Percentiles rank a stretch among this genome's conserved stretches.
These are phyloP conservation scores for Phylloporus arenicola DNA, from an alignment of 768 basidiomycete species.

Conservation along the genomic window DNA sequence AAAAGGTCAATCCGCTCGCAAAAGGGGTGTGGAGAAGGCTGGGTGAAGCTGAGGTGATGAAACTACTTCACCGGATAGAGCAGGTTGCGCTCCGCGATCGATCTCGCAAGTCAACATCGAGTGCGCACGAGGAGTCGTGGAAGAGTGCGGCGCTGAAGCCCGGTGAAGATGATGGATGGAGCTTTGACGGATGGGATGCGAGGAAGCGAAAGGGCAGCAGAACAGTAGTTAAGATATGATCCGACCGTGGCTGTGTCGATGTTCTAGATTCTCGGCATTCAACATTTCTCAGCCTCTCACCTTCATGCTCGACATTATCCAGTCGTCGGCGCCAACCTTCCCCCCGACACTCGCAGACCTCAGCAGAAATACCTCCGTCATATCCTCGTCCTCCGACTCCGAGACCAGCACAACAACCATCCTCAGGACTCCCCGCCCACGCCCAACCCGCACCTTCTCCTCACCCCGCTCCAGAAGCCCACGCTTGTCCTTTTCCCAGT, in stretches of 20 bases:
- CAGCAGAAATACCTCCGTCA: slow-evolving; percentile 72
- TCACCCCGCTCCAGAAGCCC: slow-evolving; percentile 58
- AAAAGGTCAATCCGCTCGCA: slow-evolving; percentile 29
- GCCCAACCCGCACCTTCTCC: slow-evolving; percentile 58
- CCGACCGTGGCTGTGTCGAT: slow-evolving; percentile 14
- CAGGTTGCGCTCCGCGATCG: slow-evolving; percentile 28
- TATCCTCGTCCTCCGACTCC: slow-evolving; percentile 61
- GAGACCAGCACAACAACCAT: slow-evolving; percentile 38
- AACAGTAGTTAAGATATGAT: no score
- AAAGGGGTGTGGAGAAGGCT: slow-evolving; percentile 40
- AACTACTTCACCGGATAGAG: slow-evolving; percentile 49
- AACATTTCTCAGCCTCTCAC: not conserved
- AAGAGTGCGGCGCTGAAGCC: slow-evolving; percentile 33
- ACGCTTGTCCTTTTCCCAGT: slow-evolving; percentile 33
- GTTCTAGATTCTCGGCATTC: not conserved
- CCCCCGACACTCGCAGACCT: slow-evolving; percentile 53
- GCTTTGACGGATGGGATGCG: slow-evolving; percentile 44
- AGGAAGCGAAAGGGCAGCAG: not conserved
- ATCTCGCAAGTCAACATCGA: slow-evolving; percentile 9
- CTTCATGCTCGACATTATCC: not conserved
- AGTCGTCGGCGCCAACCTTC: slow-evolving; percentile 8
- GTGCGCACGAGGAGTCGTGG: slow-evolving; percentile 35
- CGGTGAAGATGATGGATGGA: slow-evolving; percentile 37
- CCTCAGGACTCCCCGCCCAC: slow-evolving; percentile 41
- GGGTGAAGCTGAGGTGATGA: slow-evolving; percentile 48